These are phyloP conservation scores for Xerocomellus intermedius DNA, from an alignment of 768 basidiomycete genomes.

Conservation along the genomic window DNA sequence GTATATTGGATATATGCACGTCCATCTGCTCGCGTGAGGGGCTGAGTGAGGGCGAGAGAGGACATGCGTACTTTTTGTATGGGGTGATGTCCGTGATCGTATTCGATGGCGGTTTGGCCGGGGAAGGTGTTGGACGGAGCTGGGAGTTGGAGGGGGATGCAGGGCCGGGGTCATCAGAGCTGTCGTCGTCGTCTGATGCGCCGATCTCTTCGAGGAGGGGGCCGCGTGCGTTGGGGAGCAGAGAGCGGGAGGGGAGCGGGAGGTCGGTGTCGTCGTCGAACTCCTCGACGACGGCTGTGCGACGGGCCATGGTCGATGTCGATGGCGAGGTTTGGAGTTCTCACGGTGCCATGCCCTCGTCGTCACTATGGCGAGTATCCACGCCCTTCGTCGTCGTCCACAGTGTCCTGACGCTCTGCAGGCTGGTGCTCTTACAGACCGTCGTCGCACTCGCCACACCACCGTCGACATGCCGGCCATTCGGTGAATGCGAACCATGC, in stretches of 20 bases:
- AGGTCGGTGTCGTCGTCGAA: slow-evolving; percentile 96
- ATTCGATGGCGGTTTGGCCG: slow-evolving; percentile 30
- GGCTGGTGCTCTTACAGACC: slow-evolving; percentile 13
- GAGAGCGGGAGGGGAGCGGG: slow-evolving; percentile 64
- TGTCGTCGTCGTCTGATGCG: slow-evolving; percentile 51
- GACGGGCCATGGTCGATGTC: slow-evolving; percentile 58
- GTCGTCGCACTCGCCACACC: slow-evolving; percentile 8
- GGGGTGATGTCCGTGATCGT: slow-evolving; percentile 73
- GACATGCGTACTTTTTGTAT: slow-evolving; percentile 67
- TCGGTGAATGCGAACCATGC: slow-evolving; percentile 61
- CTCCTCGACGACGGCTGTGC: slow-evolving; percentile 66
- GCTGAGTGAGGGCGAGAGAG: background rate
- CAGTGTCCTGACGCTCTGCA: background rate
- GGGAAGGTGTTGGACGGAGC: slow-evolving; percentile 17
- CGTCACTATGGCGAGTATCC: slow-evolving; percentile 8
- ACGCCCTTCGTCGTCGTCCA: background rate
- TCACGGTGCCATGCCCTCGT: slow-evolving; percentile 22
- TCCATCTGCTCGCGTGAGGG: slow-evolving; percentile 62
- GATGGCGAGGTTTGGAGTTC: slow-evolving; percentile 15
- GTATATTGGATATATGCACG: slow-evolving; percentile 95
- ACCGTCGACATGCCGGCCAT: slow-evolving; percentile 46
- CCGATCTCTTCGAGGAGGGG: slow-evolving; percentile 76
- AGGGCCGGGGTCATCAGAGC: slow-evolving; percentile 46
- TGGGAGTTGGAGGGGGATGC: slow-evolving; percentile 48
- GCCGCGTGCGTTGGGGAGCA: slow-evolving; percentile 67